These are phyloP conservation scores for Zopfia rhizophila DNA, from an alignment of 2,329 filamentous ascomycete genomes.

Conservation along the genomic window DNA sequence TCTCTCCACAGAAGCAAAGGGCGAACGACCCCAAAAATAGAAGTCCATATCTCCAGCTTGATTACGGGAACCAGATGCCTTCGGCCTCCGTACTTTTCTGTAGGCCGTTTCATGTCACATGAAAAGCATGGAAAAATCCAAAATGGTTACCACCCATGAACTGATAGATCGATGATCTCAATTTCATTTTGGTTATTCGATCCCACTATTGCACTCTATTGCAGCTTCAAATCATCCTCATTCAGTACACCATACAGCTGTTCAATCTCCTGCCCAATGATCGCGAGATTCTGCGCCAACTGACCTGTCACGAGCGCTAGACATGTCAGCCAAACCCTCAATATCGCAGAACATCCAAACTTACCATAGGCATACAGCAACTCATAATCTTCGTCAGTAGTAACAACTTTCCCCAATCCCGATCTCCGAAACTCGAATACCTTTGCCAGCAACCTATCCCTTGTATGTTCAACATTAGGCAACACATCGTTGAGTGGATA, in stretches of 20 bases:
- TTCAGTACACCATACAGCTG: constrained; percentile 69
- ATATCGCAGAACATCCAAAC: constrained; percentile 32
- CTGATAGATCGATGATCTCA: no score
- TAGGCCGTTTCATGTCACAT: no score
- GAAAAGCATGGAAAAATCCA: no score
- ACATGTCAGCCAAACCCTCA: constrained; percentile 18
- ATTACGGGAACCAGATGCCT: no score
- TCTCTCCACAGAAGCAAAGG: no score
- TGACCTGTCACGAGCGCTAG: constrained; percentile 71
- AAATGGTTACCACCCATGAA: no score
- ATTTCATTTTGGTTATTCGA: no score
- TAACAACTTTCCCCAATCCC: constrained; percentile 60
- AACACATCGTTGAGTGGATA: constrained; percentile 91
- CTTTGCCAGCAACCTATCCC: constrained; percentile 85
- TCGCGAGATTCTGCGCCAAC: constrained; percentile 64
- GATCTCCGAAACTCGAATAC: constrained; percentile 87
- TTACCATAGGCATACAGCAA: constrained; percentile 89
- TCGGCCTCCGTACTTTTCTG: no score
- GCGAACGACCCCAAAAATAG: no score
- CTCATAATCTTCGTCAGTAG: constrained; percentile 85
- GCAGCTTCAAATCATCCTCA: constrained; percentile 69
- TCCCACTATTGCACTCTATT: constrained; percentile 32
- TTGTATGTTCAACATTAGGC: constrained; percentile 80
- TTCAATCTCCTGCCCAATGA: constrained; percentile 66
- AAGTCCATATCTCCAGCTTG: no score